Percentiles rank a stretch among this genome's conserved stretches.
phyloP scores from a whole-genome alignment of 371 early-diverging fungal species.

The Actinomortierella ambigua region DNA sequence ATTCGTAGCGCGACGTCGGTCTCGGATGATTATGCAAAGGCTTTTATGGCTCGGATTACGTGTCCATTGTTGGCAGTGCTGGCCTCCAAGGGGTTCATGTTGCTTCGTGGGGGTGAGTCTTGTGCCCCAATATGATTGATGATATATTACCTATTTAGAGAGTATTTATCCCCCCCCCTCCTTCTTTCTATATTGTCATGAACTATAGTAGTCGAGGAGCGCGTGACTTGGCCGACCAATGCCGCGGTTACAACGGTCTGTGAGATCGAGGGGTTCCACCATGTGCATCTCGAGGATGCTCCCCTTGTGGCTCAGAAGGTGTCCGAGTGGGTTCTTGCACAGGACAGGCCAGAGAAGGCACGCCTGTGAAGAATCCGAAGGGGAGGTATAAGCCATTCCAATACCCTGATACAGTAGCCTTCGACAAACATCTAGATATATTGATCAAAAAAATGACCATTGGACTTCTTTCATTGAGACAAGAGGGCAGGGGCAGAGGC shows the following conservation, averaged over 20 bases:
- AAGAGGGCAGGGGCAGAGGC: too few relatives aligned
- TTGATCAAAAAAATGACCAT: too few relatives aligned
- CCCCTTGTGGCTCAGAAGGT: conserved; percentile 14
- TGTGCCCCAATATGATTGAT: not conserved
- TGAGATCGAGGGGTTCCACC: conserved; percentile 18
- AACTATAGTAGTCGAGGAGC: conserved; percentile 4
- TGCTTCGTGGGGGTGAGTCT: conserved; percentile 7
- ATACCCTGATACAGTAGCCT: too few relatives aligned
- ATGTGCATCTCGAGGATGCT: conserved; percentile 35
- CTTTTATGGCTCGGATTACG: conserved; percentile 26
- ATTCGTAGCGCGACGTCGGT: conserved; percentile 29
- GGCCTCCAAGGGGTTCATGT: conserved; percentile 15
- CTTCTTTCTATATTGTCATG: not conserved
- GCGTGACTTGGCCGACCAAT: conserved; percentile 13
- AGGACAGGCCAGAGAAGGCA: conserved; percentile 7
- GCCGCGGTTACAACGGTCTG: conserved; percentile 8
- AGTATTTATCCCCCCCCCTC: too few relatives aligned
- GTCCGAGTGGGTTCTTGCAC: conserved; percentile 17
- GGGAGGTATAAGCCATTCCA: too few relatives aligned
- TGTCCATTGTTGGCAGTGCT: conserved; percentile 26
- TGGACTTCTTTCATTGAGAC: too few relatives aligned
- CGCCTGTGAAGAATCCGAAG: not conserved
- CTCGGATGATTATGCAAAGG: conserved; percentile 23
- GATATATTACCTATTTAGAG: too few relatives aligned
- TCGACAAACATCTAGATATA: too few relatives aligned